Percentiles rank a stretch among this genome's conserved stretches.
Evolutionary conservation across 441 rosid species (phyloP).

Genomic region (Euphorbia celastroides): DNA sequence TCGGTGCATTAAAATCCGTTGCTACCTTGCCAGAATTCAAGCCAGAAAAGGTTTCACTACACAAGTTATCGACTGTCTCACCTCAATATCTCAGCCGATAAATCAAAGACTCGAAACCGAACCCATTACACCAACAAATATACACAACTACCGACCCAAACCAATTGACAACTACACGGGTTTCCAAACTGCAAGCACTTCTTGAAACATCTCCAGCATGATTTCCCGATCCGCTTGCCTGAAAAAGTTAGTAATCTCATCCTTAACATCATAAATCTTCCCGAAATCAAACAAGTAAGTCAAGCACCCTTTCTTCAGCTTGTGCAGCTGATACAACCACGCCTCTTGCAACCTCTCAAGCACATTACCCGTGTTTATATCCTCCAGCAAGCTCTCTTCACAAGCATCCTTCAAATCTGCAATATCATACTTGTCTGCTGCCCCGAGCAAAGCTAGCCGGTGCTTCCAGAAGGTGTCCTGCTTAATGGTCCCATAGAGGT

Average conservation of each 20-base stretch:
- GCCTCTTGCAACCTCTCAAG: conserved; percentile 90
- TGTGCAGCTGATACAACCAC: conserved; percentile 82
- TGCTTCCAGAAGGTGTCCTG: conserved; percentile 88
- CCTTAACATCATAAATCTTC: conserved; percentile 76
- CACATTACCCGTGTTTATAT: conserved; percentile 69
- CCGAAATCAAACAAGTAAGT: conserved; percentile 82
- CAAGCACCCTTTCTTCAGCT: conserved; percentile 82
- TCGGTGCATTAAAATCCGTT: too few relatives aligned
- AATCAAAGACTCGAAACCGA: not conserved
- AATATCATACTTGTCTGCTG: conserved; percentile 84
- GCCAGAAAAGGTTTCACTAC: not conserved
- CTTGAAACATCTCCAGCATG: conserved; percentile 86
- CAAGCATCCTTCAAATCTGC: conserved; percentile 66
- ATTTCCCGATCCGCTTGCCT: conserved; percentile 71
- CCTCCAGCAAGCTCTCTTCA: conserved; percentile 84
- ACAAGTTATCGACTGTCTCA: not conserved
- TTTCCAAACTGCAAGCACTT: conserved; percentile 77
- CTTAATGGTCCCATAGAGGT: conserved; percentile 72
- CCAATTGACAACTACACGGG: conserved; percentile 28
- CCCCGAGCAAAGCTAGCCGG: conserved; percentile 63
- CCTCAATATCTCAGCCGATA: too few relatives aligned
- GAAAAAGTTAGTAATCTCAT: conserved; percentile 67
- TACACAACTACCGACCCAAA: not conserved
- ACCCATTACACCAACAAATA: not conserved
- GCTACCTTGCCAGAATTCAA: too few relatives aligned